phyloP scores from a whole-genome alignment of 1,284 basidiomycete species.

The Ustilago cynodontis region DNA sequence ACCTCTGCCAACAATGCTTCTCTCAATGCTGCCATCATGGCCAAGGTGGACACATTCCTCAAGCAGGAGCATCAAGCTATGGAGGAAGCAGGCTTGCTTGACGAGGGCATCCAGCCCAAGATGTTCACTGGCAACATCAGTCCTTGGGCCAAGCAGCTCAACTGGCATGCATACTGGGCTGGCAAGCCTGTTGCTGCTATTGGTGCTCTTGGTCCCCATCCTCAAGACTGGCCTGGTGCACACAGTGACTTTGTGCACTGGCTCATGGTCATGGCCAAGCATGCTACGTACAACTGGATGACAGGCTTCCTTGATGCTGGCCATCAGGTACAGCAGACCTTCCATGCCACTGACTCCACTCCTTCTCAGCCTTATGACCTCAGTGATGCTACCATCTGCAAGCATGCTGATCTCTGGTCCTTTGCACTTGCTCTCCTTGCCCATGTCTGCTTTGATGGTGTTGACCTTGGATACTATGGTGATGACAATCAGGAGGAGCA shows the following conservation, averaged over 20 bases:
- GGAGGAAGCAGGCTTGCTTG: conserved; percentile 1
- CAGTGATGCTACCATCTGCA: neutral
- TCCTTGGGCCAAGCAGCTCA: neutral
- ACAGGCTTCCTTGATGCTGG: neutral
- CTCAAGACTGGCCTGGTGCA: neutral
- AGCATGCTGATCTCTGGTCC: conserved; percentile 3
- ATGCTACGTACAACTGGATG: neutral
- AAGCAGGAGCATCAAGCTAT: neutral
- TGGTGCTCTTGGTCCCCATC: neutral
- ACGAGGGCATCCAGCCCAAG: conserved; percentile 3
- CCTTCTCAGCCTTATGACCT: conserved; percentile 3
- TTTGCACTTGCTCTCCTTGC: neutral
- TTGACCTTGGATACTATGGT: conserved; percentile 2
- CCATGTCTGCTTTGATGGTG: neutral
- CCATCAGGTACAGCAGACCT: conserved; percentile 3
- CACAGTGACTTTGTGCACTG: neutral
- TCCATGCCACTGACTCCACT: neutral
- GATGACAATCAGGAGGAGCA: conserved; percentile 1
- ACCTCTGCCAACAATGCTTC: neutral
- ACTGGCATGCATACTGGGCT: conserved; percentile 7
- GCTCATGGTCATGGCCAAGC: neutral
- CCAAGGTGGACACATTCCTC: conserved; percentile 5
- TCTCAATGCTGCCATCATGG: neutral
- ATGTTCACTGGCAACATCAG: conserved; percentile 10
- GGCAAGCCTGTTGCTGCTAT: conserved; percentile 4